A percentile compares a stretch with the other conserved stretches of the same genome.
Evolutionary conservation across 176 grass and related monocot genomes (phyloP).

Genomic region (Triticum timopheevii): DNA sequence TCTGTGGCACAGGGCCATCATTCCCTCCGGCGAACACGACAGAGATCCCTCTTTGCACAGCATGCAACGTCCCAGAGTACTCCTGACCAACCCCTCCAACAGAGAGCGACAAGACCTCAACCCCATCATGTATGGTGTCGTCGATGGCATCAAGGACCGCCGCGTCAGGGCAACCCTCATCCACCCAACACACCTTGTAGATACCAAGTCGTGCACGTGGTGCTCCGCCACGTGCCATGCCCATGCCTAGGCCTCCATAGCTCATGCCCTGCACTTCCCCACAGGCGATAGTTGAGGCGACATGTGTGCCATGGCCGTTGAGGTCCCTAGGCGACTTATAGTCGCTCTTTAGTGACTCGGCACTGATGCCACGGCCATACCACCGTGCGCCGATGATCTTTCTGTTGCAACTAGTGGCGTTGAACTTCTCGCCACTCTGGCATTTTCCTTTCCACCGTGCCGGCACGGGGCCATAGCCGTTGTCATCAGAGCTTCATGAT

Average conservation of each 20-base stretch:
- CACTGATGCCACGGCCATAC: not conserved
- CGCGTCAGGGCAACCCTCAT: not conserved
- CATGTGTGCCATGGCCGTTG: constrained; percentile 33
- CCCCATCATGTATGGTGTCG: constrained; percentile 62
- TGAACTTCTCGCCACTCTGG: constrained; percentile 24
- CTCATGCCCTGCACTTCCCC: constrained; percentile 14
- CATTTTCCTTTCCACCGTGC: constrained; percentile 47
- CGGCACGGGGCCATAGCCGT: constrained; percentile 36
- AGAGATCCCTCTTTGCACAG: constrained; percentile 44
- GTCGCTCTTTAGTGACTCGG: not conserved
- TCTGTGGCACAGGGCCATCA: not conserved
- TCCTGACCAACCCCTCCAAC: not conserved
- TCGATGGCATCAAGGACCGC: constrained; percentile 32
- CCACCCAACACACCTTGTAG: constrained; percentile 48
- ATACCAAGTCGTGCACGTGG: constrained; percentile 38
- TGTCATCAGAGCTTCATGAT: constrained; percentile 52
- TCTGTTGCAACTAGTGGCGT: constrained; percentile 36
- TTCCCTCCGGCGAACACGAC: constrained; percentile 44
- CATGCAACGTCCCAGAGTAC: constrained; percentile 34
- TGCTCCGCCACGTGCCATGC: constrained; percentile 45
- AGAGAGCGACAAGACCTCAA: constrained; percentile 61
- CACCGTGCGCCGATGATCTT: constrained; percentile 62
- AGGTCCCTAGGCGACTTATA: constrained; percentile 42
- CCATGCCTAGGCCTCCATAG: constrained; percentile 23
- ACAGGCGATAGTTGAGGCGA: constrained; percentile 47